Evolutionary conservation across 495 filamentous ascomycete species (phyloP), one percentile per base, ranked within the genome.

Genomic region (Podospora tetraspora): DNA sequence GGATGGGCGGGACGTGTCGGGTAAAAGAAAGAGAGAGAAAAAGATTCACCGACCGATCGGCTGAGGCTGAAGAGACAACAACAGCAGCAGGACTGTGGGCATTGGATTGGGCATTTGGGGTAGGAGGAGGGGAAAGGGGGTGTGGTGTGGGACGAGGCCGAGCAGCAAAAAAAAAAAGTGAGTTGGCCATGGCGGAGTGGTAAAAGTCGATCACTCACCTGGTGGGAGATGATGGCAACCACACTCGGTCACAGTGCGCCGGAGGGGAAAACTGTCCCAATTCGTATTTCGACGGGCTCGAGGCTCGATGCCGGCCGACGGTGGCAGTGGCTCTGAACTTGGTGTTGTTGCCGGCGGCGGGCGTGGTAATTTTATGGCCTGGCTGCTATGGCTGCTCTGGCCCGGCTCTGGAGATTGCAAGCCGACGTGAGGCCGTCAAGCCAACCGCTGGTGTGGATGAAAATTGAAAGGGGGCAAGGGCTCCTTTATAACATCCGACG

Each of bases 391-490:
- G 61, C 25, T 62, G 30, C 19, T 58, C 19, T 57, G 34, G 34
- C 21, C 22, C 3, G 62, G 52, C 57, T 32, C 57, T 69, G 63
- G 63, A 69, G 68, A 69, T 69, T 66, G 63, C 68, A 59, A 62
- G 19, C 23, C 62, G 62, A 64, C 60, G 57, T n/a, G 30, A 58
- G 59, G 61, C 61, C 43, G 61, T 64, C 61, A 25, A 70, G 34
- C 59, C 63, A 57, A 66, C 64, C 22, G 34, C 21, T 13, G 19
- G 61, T 68, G 61, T 67, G 69, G 64, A 65, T 64, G 61, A 57
- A 37, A 69, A 71, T 68, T 57, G 69, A 58, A 68, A 71, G 32
- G 69, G 69, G 69, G 62, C 65, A 71, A 52, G 69, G 62, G 69
- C 43, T 34, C 61, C 66, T 62, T 66, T 65, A 71, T 62, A 68